Conservation (phyloP, 2,329 filamentous ascomycete genomes). For the Talaromyces sp. region DNA sequence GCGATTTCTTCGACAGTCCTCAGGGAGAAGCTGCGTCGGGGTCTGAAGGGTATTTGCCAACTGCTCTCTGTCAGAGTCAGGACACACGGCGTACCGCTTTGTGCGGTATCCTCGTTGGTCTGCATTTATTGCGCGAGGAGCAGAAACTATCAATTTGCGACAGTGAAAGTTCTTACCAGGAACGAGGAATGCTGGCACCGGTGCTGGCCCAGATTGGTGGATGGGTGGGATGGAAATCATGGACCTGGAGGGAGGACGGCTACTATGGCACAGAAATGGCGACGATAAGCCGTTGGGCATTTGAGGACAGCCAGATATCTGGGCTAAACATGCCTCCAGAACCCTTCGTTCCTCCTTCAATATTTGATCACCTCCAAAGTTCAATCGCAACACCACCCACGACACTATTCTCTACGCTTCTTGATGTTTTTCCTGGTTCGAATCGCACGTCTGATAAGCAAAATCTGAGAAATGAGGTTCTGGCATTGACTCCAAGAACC, state of each 20-base stretch:
- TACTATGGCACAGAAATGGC: slow-evolving; percentile 60
- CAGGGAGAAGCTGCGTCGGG: slow-evolving; percentile 53
- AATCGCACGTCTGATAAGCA: slow-evolving; percentile 26
- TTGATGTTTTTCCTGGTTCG: slow-evolving; percentile 42
- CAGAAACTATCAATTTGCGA: slow-evolving; percentile 67
- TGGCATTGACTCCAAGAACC: slow-evolving; percentile 57
- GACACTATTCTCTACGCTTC: slow-evolving; percentile 45
- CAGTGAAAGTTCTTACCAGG: slow-evolving; percentile 43
- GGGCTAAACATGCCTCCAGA: slow-evolving; percentile 43
- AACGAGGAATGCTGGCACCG: slow-evolving; percentile 56
- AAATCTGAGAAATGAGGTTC: slow-evolving; percentile 34
- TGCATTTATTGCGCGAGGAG: slow-evolving; percentile 88
- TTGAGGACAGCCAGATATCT: slow-evolving; percentile 49
- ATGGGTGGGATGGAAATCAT: slow-evolving; percentile 72
- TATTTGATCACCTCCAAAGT: slow-evolving; percentile 52
- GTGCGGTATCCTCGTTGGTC: slow-evolving; percentile 63
- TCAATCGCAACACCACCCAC: slow-evolving; percentile 29
- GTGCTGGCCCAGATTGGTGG: slow-evolving; percentile 72
- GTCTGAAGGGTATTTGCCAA: slow-evolving; percentile 62
- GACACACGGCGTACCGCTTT: slow-evolving; percentile 59
- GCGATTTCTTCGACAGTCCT: slow-evolving; percentile 59
- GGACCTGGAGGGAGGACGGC: slow-evolving; percentile 49
- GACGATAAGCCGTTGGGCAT: slow-evolving; percentile 50
- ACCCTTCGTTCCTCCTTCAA: slow-evolving; percentile 54
- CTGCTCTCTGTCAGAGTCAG: slow-evolving; percentile 48